Evolutionary conservation across 768 basidiomycete genomes (phyloP).

Genomic region (Tulasnella sp.): DNA sequence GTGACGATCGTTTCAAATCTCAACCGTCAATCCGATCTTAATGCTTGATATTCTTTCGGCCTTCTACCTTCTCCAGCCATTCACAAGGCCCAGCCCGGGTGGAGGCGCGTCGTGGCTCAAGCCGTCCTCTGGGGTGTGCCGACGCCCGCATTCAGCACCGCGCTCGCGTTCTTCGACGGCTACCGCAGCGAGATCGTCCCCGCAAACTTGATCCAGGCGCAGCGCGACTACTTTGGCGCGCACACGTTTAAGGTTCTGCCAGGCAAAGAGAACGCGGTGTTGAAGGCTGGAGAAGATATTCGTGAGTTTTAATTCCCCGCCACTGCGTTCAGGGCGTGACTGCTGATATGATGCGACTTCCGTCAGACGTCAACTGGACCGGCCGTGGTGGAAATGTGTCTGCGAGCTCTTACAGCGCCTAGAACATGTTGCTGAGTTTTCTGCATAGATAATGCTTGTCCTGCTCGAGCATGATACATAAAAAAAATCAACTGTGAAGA

Average conservation of each 20-base stretch:
- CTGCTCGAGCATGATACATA: not conserved
- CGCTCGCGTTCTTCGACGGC: constrained; percentile 96
- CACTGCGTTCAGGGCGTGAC: not conserved
- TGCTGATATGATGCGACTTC: not conserved
- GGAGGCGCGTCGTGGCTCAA: constrained; percentile 95
- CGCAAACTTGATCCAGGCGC: constrained; percentile 89
- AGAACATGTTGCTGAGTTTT: not conserved
- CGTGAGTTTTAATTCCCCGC: constrained; percentile 41
- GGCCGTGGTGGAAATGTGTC: constrained; percentile 94
- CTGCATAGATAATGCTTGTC: not conserved
- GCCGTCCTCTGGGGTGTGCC: constrained; percentile 96
- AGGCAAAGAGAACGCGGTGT: constrained; percentile 77
- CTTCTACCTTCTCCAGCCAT: constrained; percentile 41
- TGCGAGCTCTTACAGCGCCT: constrained; percentile 64
- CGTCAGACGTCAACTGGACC: constrained; percentile 92
- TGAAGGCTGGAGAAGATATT: constrained; percentile 75
- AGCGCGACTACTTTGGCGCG: constrained; percentile 99
- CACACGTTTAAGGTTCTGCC: constrained; percentile 94
- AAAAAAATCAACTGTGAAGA: too few relatives aligned
- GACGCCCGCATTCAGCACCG: constrained; percentile 95
- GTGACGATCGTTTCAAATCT: not conserved
- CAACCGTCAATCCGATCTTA: not conserved
- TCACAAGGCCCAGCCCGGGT: constrained; percentile 91
- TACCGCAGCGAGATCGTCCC: constrained; percentile 93
- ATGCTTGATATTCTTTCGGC: not conserved